Base-by-base conservation (phyloP, 208 protist genomes). In the Trichomonas vaginalis region DNA sequence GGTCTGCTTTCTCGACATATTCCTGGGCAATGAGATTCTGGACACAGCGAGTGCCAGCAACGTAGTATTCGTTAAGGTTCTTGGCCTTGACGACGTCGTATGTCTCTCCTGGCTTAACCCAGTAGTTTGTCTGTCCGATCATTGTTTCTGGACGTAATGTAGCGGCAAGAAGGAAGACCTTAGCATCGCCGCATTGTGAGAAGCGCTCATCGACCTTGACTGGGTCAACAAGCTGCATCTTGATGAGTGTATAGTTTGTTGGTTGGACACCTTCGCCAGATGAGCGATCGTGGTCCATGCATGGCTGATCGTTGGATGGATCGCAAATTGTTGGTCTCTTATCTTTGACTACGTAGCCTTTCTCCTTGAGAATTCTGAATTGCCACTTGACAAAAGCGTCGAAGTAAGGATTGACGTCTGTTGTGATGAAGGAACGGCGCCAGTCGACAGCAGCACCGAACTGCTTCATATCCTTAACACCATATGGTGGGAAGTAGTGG, bases 141-240 rank as follows among this genome's bases (percentile, higher is more conserved):
- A 99, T 99, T 46, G 99, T 99, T 97, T 99, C 99, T 42, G 99
- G 98, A 46, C 99, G 97, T 3, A 99, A 98, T n/a, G 99, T 99
- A 15, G 98, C 99, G 45, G 98, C 98, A 12, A 98, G 98, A 12
- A 99, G 97, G 96, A 98, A 98, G n/a, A 99, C 98, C 23, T 96
- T 79, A 92, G 61, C 51, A 96, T 97, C 92, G 98, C 97, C 96
- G 98, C 82, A 42, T 97, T 96, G 95, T 96, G 56, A 46, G 96
- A 96, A 96, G 96, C 49, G 39, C 48, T 79, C 37, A 80, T 95
- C 51, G 8, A 95, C 21, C 45, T 98, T 97, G 23, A 98, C 90
- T 62, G 98, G 97, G 37, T 99, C 96, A 70, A 98, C 95, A 48
- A 99, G 97, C 9, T 97, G 79, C 27, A 99, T 96, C 97, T 99